Evolutionary conservation across 441 rosid genomes (phyloP).

Genomic region (Gossypium schwendimanii): DNA sequence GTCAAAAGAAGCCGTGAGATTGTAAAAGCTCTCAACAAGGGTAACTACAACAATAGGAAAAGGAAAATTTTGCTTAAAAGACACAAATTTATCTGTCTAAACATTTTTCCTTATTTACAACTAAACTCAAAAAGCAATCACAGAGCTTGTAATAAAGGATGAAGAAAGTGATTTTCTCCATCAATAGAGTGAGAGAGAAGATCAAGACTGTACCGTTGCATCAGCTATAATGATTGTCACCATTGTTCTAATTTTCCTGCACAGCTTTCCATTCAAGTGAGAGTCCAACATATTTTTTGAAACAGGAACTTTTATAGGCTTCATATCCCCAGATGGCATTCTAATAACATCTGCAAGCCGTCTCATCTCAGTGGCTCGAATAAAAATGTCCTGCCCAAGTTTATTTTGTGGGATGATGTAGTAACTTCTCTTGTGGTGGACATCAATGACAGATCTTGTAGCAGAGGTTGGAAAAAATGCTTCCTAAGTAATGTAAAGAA

Average conservation of each 20-base stretch:
- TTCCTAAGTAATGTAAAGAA: slow-evolving; percentile 39
- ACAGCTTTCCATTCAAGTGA: slow-evolving; percentile 57
- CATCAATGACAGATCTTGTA: slow-evolving; percentile 53
- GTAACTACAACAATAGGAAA: neutral
- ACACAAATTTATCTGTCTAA: neutral
- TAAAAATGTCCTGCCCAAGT: slow-evolving; percentile 89
- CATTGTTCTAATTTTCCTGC: slow-evolving; percentile 51
- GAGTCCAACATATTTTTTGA: slow-evolving; percentile 81
- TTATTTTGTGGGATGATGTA: slow-evolving; percentile 84
- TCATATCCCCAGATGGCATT: slow-evolving; percentile 91
- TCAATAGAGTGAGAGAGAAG: neutral
- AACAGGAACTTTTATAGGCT: slow-evolving; percentile 83
- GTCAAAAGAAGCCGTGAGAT: neutral
- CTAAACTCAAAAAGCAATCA: neutral
- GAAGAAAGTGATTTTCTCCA: neutral
- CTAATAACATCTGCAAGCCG: slow-evolving; percentile 50
- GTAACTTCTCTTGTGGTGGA: slow-evolving; percentile 71
- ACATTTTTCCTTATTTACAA: neutral
- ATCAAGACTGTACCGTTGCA: slow-evolving; percentile 53
- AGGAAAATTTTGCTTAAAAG: neutral
- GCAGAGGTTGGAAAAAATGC: slow-evolving; percentile 39
- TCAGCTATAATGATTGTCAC: slow-evolving; percentile 67
- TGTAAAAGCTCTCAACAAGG: neutral
- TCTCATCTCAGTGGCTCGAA: slow-evolving; percentile 58
- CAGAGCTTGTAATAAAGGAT: neutral